These are phyloP conservation scores for Fusarium duplospermum DNA, from an alignment of 2,329 filamentous ascomycete genomes.

Conservation along the genomic window DNA sequence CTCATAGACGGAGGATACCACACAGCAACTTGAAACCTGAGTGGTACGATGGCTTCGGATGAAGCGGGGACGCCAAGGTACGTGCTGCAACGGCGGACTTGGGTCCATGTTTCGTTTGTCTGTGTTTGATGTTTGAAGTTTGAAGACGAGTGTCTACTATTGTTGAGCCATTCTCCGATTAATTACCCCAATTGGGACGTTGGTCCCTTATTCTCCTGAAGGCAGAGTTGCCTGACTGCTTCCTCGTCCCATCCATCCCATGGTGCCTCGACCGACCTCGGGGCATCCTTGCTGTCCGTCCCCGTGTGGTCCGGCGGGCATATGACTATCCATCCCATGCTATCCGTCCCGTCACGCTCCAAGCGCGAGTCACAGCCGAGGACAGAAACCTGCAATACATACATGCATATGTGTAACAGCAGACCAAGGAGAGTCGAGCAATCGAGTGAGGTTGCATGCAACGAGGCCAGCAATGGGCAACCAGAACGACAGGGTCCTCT, in stretches of 20 bases:
- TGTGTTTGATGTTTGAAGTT: conserved; percentile 11
- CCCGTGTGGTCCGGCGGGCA: conserved; percentile 3
- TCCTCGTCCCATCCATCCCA: neutral
- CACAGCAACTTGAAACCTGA: conserved; percentile 28
- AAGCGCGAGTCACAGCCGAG: neutral
- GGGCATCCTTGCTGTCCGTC: conserved; percentile 7
- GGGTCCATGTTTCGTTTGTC: conserved; percentile 29
- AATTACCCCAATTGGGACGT: neutral
- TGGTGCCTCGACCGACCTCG: neutral
- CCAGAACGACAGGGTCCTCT: conserved; percentile 1
- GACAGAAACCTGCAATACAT: neutral
- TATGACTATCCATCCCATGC: conserved; percentile 19
- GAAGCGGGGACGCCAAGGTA: conserved; percentile 36
- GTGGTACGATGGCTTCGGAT: conserved; percentile 42
- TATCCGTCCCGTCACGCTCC: neutral
- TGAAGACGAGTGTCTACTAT: conserved; percentile 10
- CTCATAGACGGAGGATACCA: conserved; percentile 7
- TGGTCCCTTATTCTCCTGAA: neutral
- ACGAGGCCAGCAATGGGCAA: neutral
- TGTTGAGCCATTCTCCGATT: neutral
- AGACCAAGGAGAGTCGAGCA: neutral
- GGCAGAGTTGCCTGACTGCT: neutral
- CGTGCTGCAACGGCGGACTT: conserved; percentile 19
- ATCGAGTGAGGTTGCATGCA: neutral
- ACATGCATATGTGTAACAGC: neutral